These are phyloP conservation scores for Kurtzmaniella cleridarum DNA, from an alignment of 805 yeast genomes.

Conservation along the genomic window DNA sequence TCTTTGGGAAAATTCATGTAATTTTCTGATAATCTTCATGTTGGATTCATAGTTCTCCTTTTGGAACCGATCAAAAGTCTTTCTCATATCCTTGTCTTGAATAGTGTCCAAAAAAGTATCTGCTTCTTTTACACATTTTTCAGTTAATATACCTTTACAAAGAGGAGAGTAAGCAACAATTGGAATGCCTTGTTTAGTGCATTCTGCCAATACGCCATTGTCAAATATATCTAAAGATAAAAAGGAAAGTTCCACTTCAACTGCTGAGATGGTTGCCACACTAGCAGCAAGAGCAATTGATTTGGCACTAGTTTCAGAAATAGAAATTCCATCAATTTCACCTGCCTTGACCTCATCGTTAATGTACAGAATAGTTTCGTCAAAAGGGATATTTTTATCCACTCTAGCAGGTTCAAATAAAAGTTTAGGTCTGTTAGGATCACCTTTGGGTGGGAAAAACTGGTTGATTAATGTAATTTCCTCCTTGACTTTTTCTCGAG, in stretches of 20 bases:
- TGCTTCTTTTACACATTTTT: conserved; percentile 39
- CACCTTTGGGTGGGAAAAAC: conserved; percentile 22
- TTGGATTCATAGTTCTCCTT: conserved; percentile 56
- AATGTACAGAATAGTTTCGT: conserved; percentile 52
- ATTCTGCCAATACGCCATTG: conserved; percentile 60
- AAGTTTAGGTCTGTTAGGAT: conserved; percentile 26
- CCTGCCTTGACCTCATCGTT: conserved; percentile 59
- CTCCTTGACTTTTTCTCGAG: conserved; percentile 38
- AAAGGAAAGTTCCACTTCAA: conserved; percentile 77
- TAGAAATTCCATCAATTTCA: conserved; percentile 60
- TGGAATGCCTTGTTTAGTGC: conserved; percentile 56
- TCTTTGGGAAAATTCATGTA: conserved; percentile 45
- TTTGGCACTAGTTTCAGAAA: conserved; percentile 65
- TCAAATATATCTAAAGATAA: conserved; percentile 55
- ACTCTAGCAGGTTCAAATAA: conserved; percentile 72
- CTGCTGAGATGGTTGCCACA: conserved; percentile 55
- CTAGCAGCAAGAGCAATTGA: conserved; percentile 56
- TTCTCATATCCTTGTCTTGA: conserved; percentile 53
- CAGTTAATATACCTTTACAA: conserved; percentile 74
- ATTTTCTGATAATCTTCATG: conserved; percentile 39
- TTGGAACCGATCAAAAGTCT: conserved; percentile 49
- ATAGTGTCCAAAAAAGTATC: conserved; percentile 35
- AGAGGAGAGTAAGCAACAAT: conserved; percentile 80
- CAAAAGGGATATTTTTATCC: conserved; percentile 51
- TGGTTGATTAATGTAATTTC: conserved; percentile 43